These are phyloP conservation scores for Lobosporangium transversale DNA, from an alignment of 192 early-diverging fungal genomes.

Conservation along the genomic window DNA sequence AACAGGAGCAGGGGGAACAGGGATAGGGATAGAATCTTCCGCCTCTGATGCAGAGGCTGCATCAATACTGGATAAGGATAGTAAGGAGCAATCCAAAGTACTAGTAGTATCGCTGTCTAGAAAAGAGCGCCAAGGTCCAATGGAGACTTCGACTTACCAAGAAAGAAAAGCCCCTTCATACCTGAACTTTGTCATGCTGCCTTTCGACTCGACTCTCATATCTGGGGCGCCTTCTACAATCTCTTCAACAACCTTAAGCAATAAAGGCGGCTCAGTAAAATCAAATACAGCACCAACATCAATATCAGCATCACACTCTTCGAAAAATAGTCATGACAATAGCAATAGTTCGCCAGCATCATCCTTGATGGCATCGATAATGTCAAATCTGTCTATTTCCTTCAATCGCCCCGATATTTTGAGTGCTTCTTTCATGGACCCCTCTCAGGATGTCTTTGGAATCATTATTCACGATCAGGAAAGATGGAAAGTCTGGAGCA, in stretches of 20 bases:
- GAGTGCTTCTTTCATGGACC: neutral
- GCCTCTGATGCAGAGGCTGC: neutral
- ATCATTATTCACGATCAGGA: constrained; percentile 27
- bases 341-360: too few relatives aligned
- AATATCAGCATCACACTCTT: neutral
- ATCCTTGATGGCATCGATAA: neutral
- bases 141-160: too few relatives aligned
- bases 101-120: neutral
- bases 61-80: neutral
- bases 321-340: too few relatives aligned
- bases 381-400: constrained; percentile 17
- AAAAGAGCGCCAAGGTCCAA: too few relatives aligned
- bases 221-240: neutral
- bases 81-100: too few relatives aligned
- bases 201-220: constrained; percentile 21
- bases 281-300: neutral
- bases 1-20: too few relatives aligned
- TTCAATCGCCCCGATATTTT: constrained; percentile 9
- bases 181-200: constrained; percentile 36
- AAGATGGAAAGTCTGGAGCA: constrained; percentile 26
- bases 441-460: constrained; percentile 15
- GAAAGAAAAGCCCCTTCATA: constrained; percentile 10
- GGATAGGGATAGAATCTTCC: neutral
- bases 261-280: neutral
- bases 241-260: neutral